Conservation (phyloP, 768 basidiomycete species). For the Tricholoma terreum region DNA sequence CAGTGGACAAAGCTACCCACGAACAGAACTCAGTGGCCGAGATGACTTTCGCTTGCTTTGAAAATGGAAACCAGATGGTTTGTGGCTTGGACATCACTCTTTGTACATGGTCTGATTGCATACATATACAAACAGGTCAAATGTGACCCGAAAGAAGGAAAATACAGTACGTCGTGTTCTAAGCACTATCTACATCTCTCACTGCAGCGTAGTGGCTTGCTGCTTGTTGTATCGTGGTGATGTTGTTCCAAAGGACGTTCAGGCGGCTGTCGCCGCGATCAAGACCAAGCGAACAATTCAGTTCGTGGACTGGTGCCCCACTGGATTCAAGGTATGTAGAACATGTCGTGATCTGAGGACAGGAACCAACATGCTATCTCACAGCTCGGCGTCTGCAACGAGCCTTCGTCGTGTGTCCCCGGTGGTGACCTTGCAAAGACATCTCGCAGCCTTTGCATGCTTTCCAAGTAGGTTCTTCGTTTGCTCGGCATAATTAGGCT, state of each 20-base stretch:
- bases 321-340: slow-evolving; percentile 78
- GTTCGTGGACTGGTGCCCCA: slow-evolving; percentile 98
- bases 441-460: slow-evolving; percentile 94
- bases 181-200: slow-evolving; percentile 8
- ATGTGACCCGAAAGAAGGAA: slow-evolving; percentile 96
- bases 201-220: slow-evolving; percentile 68
- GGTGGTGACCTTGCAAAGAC: slow-evolving; percentile 95
- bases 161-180: slow-evolving; percentile 76
- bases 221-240: slow-evolving; percentile 93
- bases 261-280: slow-evolving; percentile 88
- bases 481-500: background rate
- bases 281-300: slow-evolving; percentile 98
- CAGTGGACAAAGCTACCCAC: slow-evolving; percentile 92
- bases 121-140: slow-evolving; percentile 38
- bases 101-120: background rate
- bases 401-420: slow-evolving; percentile 88
- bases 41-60: slow-evolving; percentile 99
- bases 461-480: slow-evolving; percentile 65
- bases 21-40: slow-evolving; percentile 97
- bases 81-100: background rate
- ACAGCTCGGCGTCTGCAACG: slow-evolving; percentile 94
- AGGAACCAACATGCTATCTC: slow-evolving; percentile 23
- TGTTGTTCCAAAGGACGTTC: slow-evolving; percentile 94
- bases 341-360: background rate
- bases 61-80: slow-evolving; percentile 94